Evolutionary conservation across 306 rosid genomes (phyloP).

Genomic region (Hippophae rhamnoides): DNA sequence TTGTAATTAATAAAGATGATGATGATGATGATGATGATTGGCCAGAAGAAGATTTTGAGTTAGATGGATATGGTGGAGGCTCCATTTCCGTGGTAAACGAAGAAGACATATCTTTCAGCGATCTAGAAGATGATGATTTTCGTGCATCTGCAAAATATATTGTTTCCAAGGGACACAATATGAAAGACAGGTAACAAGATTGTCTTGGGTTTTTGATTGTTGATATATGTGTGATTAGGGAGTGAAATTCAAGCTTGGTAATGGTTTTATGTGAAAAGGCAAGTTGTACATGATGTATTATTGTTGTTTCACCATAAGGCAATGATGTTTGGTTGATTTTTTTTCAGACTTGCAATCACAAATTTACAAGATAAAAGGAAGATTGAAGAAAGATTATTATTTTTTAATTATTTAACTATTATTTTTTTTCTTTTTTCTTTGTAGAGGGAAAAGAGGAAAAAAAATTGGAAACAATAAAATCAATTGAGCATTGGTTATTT

Average conservation of each 20-base stretch:
- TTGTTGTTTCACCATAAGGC: slow-evolving; percentile 17
- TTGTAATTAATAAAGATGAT: slow-evolving; percentile 32
- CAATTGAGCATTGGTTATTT: slow-evolving; percentile 4
- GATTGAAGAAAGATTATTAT: not conserved
- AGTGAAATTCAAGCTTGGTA: not conserved
- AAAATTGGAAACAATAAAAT: slow-evolving; percentile 3
- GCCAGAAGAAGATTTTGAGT: slow-evolving; percentile 82
- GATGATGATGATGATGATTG: slow-evolving; percentile 55
- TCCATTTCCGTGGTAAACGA: slow-evolving; percentile 35
- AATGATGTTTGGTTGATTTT: slow-evolving; percentile 20
- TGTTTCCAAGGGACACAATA: slow-evolving; percentile 31
- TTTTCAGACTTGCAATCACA: slow-evolving; percentile 21
- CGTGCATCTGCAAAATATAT: slow-evolving; percentile 28
- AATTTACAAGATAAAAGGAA: slow-evolving; percentile 2
- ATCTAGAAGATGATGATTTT: slow-evolving; percentile 81
- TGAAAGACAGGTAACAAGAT: not conserved
- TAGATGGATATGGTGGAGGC: slow-evolving; percentile 31
- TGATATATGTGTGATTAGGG: not conserved
- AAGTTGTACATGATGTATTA: slow-evolving; percentile 42
- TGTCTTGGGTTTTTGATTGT: slow-evolving; percentile 6
- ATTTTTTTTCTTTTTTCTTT: too few relatives aligned
- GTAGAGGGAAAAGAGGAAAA: too few relatives aligned
- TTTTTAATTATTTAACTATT: too few relatives aligned
- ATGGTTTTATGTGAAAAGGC: slow-evolving; percentile 7
- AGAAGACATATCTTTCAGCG: slow-evolving; percentile 96